Base-by-base conservation (phyloP, 495 filamentous ascomycete genomes). In the Rhypophila decipiens region DNA sequence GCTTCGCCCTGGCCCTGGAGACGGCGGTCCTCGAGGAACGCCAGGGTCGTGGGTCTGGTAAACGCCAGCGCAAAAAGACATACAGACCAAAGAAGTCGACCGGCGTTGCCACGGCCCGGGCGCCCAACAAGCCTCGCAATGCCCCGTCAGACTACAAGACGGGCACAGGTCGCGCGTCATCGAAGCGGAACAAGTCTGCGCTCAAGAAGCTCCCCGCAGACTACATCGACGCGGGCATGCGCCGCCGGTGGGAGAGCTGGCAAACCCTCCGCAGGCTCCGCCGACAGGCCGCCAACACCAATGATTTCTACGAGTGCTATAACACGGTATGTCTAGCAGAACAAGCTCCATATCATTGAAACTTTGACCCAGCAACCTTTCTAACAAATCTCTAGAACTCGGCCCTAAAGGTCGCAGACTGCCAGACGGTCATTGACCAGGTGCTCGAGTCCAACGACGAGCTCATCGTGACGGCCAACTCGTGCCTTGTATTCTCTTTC, bases 251-350 rank as follows among this genome's bases (percentile, higher is more conserved):
- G 9, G 63, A 55, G 46, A 57, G 31, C 35, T n/a, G 49, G 23
- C n/a, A 38, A 19, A 42, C 51, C 17, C 35, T 52, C 7, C 52
- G 53, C 11, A 51, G 38, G 3, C 22, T 53, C 34, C 55, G 49
- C 13, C 36, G 50, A 10, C 36, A 49, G 44, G 50, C 52, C 11
- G 38, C 31, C 20, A 18, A 53, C 5, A 47, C 59, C 15, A 51
- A 43, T 23, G 63, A 65, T 42, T 71, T 70, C 40, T 72, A 53
- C 23, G 67, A 70, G 48, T 72, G 68, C 45, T 53, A 52, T 29
- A 59, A 57, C 40, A 37, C 66, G 43, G 68, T 72, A 60, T 27
- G 67, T 46, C 7, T 9, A n/a, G n/a, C n/a, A n/a, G n/a, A n/a
- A n/a, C n/a, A n/a, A n/a, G n/a, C n/a, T n/a, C n/a, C n/a, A n/a